These are phyloP conservation scores for Candida qinlingensis DNA, from an alignment of 805 yeast species.

Conservation along the genomic window DNA sequence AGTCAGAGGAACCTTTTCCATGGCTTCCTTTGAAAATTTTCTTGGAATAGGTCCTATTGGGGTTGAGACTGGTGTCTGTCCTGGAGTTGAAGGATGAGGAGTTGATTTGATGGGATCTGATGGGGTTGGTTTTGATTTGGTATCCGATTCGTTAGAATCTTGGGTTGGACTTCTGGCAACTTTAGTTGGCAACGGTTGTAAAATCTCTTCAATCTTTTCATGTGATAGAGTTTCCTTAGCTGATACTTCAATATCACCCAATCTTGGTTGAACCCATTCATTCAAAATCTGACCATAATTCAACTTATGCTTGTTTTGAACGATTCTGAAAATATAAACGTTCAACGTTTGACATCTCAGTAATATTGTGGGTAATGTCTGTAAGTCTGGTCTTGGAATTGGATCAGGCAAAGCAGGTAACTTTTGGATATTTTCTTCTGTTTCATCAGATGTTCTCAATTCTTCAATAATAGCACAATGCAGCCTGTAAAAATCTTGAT, in stretches of 20 bases:
- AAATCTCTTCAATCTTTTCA: constrained; percentile 18
- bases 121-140: background rate
- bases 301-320: constrained; percentile 22
- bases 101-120: background rate
- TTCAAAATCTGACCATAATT: constrained; percentile 21
- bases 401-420: constrained; percentile 44
- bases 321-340: constrained; percentile 34
- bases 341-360: constrained; percentile 37
- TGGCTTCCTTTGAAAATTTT: background rate
- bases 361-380: constrained; percentile 25
- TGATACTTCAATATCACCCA: constrained; percentile 27
- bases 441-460: constrained; percentile 9
- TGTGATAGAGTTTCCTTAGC: constrained; percentile 12
- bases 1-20: background rate
- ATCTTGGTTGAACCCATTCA: constrained; percentile 26
- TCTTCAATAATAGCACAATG: constrained; percentile 31
- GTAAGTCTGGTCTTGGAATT: constrained; percentile 34
- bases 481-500: constrained; percentile 45
- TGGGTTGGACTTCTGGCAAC: background rate
- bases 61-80: background rate
- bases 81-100: background rate
- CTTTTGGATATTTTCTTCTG: constrained; percentile 7
- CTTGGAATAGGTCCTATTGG: background rate
- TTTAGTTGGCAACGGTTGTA: constrained; percentile 19
- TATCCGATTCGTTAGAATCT: background rate